Base-by-base conservation (phyloP, 345 rosid genomes). In the Arabis alpina region DNA sequence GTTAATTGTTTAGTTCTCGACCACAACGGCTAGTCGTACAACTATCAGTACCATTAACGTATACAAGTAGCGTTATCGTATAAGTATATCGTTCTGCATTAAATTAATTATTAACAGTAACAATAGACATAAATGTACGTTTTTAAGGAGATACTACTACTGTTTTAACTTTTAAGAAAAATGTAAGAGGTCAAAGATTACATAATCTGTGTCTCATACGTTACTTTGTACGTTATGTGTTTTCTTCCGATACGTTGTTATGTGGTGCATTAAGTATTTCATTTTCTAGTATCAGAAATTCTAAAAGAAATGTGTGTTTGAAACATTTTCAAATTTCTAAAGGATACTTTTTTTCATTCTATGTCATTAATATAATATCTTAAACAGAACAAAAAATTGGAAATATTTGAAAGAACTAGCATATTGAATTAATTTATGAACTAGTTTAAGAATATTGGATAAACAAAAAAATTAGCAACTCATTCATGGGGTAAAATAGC, bases 1-100 rank as follows among this genome's bases (percentile, higher is more conserved):
- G 51, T 43, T 61, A 43, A 14, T 16, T 9, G 55, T 19, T 62
- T 19, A 8, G 68, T 63, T 23, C 2, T 48, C 16, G 37, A 71
- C 37, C 44, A 28, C 60, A 70, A 60, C 60, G 41, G 67, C 44
- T 60, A 42, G 15, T 50, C 13, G 36, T 61, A 39, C 13, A 3
- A 28, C 32, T 27, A 55, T 25, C 70, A 51, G 13, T 50, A 47
- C 57, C 64, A 47, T 57, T 64, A 57, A 68, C 73, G 64, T 57
- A 30, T 43, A 30, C 24, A 58, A 10, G 13, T 39, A 69, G 19
- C 41, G 50, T 69, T 57, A 15, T 40, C 28, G 41, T 58, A 6
- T 37, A n/a, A n/a, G n/a, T 28, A 19, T 42, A 49, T 49, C 27
- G 42, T 37, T 48, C 24, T 10, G 9, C 42, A 54, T 42, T 1